Base-by-base conservation (phyloP, 192 early-diverging fungal genomes). In the Coemansia sp. region DNA sequence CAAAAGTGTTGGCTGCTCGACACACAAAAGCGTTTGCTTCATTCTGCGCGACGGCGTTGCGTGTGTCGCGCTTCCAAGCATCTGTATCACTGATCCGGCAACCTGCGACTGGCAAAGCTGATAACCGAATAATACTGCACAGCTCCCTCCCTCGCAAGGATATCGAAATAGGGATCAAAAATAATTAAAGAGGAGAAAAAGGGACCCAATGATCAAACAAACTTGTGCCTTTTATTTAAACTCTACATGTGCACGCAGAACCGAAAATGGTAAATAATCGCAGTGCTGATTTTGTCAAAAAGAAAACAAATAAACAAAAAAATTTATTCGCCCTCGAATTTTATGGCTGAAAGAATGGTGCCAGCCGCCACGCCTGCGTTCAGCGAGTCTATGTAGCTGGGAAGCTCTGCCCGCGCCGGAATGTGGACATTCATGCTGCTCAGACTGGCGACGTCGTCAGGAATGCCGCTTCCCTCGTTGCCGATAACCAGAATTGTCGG, bases 351-450 rank as follows among this genome's bases (percentile, higher is more conserved):
- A 26, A 83, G 66, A 1, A 78, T 25, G 23, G 75, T 41, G 16
- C 71, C 75, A 2, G 81, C 68, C 6, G 81, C 81, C 9, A 83
- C 81, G 27, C 68, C 68, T 3, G 77, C 81, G 52, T 83, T 83
- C 49, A 83, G 67, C 52, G 75, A 77, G 67, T 83, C 81, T 37
- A 78, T 48, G 37, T 62, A 51, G 8, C 54, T 27, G 10, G 71
- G 71, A 6, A 65, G 53, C 12, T 72, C 71, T 2, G 68, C 47
- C 41, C 50, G 19, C 12, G 57, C 39, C 0, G 75, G 65, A 12
- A 83, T 78, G 60, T 67, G 62, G 26, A 83, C 66, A 16, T 68
- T 61, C 14, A 64, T 39, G 37, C 74, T 61, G 62, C 75, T 74
- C 27, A 49, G 38, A 0, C 29, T 21, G 27, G 19, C 45, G 9